A percentile compares a stretch with the other conserved stretches of the same genome.
These are phyloP conservation scores for Curvularia hawaiiensis DNA, from an alignment of 2,329 filamentous ascomycete species.

Conservation along the genomic window DNA sequence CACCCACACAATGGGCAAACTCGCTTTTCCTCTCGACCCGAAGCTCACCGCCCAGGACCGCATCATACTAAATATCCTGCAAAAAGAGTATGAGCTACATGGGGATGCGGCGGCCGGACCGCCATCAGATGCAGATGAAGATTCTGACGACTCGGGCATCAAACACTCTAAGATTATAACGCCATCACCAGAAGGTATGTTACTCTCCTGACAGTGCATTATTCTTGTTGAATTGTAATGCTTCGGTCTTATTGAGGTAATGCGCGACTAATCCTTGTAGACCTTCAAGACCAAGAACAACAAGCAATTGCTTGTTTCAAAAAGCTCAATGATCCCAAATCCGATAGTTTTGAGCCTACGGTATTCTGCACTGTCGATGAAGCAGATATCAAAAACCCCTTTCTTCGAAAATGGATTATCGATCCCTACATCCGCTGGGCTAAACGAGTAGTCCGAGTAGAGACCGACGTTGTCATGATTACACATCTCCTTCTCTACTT, in stretches of 20 bases:
- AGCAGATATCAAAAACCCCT: conserved; percentile 48
- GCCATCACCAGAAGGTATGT: conserved; percentile 38
- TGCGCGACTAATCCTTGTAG: conserved; percentile 18
- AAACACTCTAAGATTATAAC: conserved; percentile 38
- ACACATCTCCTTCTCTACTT: conserved; percentile 77
- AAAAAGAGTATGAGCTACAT: conserved; percentile 35
- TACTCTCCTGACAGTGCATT: not conserved
- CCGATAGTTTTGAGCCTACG: conserved; percentile 59
- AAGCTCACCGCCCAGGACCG: conserved; percentile 40
- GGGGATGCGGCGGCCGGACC: conserved; percentile 8
- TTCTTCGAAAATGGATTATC: conserved; percentile 56
- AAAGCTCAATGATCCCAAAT: conserved; percentile 56
- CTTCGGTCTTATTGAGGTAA: not conserved
- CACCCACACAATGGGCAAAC: conserved; percentile 31
- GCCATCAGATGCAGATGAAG: conserved; percentile 22
- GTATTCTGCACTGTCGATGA: conserved; percentile 60
- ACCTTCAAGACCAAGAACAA: conserved; percentile 37
- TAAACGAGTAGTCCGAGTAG: conserved; percentile 62
- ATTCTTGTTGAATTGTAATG: not conserved
- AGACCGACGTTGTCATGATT: conserved; percentile 78
- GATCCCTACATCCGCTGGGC: conserved; percentile 65
- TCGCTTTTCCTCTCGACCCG: conserved; percentile 38
- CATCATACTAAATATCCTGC: conserved; percentile 36
- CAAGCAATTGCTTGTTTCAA: conserved; percentile 53
- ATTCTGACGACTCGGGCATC: conserved; percentile 30